phyloP scores from a whole-genome alignment of 2,329 filamentous ascomycete genomes.

The Fusarium sp. region DNA sequence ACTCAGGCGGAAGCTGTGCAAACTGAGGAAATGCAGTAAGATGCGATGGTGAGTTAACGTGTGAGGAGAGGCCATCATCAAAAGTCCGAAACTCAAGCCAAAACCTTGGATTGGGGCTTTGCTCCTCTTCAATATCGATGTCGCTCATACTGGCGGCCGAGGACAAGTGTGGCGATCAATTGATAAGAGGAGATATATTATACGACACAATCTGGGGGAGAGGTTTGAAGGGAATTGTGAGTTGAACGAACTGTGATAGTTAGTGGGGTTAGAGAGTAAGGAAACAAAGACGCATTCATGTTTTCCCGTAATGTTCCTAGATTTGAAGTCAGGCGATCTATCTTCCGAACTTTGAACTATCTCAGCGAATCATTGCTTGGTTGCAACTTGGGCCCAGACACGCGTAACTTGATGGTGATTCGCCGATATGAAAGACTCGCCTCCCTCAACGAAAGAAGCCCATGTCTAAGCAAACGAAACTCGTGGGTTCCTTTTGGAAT shows the following conservation, averaged over 20 bases:
- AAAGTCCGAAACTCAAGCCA: slow-evolving; percentile 63
- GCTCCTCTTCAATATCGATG: slow-evolving; percentile 41
- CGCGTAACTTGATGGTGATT: slow-evolving; percentile 12
- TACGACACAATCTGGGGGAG: not conserved
- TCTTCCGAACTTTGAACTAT: slow-evolving; percentile 22
- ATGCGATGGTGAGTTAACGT: slow-evolving; percentile 14
- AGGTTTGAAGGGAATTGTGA: too few relatives aligned
- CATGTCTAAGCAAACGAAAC: not conserved
- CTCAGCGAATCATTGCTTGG: slow-evolving; percentile 28
- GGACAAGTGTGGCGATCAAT: slow-evolving; percentile 11
- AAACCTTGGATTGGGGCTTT: slow-evolving; percentile 52
- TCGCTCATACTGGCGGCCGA: slow-evolving; percentile 38
- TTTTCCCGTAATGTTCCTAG: slow-evolving; percentile 20
- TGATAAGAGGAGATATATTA: not conserved
- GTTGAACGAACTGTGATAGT: not conserved
- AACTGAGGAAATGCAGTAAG: slow-evolving; percentile 55
- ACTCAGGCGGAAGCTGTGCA: slow-evolving; percentile 59
- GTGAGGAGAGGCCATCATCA: slow-evolving; percentile 55
- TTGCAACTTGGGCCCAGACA: slow-evolving; percentile 16
- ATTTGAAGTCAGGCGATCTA: slow-evolving; percentile 42
- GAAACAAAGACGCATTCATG: slow-evolving; percentile 32
- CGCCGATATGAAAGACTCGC: slow-evolving; percentile 7
- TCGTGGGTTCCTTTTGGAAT: too few relatives aligned
- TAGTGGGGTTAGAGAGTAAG: slow-evolving; percentile 22
- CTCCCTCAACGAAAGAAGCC: not conserved